Percentiles rank a stretch among this genome's conserved stretches.
These are phyloP conservation scores for Chrysopogon serrulatus DNA, from an alignment of 176 grass and related monocot species.

Conservation along the genomic window DNA sequence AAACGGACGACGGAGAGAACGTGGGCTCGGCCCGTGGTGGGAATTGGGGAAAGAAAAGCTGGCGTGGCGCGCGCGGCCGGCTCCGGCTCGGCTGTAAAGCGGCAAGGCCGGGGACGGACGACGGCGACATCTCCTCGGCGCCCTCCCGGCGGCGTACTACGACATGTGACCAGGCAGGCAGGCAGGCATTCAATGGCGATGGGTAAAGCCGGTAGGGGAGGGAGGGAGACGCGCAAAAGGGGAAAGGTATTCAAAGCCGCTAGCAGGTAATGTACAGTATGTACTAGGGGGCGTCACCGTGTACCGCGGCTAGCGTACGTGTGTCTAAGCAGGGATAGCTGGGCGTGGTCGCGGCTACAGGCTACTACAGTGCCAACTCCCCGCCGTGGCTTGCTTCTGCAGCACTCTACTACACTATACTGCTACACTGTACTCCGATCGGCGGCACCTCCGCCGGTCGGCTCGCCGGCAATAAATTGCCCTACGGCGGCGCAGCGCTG, in stretches of 20 bases:
- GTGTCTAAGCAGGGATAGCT: too few species aligned
- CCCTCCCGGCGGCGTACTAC: not conserved
- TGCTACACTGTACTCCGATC: too few species aligned
- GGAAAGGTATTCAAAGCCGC: not conserved
- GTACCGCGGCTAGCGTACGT: too few species aligned
- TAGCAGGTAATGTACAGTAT: too few species aligned
- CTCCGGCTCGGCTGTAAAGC: constrained; percentile 23
- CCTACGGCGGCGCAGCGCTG: not conserved
- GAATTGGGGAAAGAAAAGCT: constrained; percentile 15
- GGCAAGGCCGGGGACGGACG: not conserved
- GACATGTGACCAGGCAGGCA: constrained; percentile 17
- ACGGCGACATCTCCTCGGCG: constrained; percentile 26
- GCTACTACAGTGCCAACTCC: not conserved
- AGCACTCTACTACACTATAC: too few species aligned
- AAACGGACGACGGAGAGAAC: not conserved
- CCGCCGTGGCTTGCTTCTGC: too few species aligned
- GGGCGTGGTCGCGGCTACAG: not conserved
- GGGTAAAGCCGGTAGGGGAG: constrained; percentile 19
- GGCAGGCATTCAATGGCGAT: constrained; percentile 38
- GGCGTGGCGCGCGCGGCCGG: not conserved
- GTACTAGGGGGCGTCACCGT: not conserved
- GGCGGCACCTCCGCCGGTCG: not conserved
- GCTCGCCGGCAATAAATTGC: not conserved
- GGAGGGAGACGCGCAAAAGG: not conserved
- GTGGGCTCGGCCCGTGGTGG: not conserved